These are phyloP conservation scores for Tetrahymena malaccensis DNA, from an alignment of 73 alveolate genomes.

Conservation along the genomic window DNA sequence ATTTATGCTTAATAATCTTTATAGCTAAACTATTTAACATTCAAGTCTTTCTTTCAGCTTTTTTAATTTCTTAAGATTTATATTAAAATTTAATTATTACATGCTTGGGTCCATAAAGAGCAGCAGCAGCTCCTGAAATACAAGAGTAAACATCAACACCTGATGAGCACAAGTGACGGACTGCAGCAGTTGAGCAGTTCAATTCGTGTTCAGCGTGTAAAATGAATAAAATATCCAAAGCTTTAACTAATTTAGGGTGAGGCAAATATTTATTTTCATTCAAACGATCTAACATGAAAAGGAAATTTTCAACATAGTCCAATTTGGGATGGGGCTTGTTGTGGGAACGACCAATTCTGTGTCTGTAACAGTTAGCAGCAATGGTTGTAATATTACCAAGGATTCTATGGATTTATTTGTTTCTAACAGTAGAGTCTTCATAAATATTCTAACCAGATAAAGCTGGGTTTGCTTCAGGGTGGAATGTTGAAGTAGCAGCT, in stretches of 20 bases:
- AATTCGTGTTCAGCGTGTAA: constrained; percentile 91
- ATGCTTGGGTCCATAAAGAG: constrained; percentile 85
- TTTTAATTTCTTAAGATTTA: background rate
- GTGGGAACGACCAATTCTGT: constrained; percentile 70
- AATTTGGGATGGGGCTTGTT: constrained; percentile 58
- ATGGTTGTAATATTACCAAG: constrained; percentile 71
- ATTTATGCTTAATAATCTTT: too few relatives aligned
- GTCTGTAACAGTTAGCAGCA: constrained; percentile 76
- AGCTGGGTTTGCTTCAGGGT: constrained; percentile 92
- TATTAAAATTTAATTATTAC: background rate
- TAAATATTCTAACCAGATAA: constrained; percentile 61
- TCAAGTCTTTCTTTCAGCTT: background rate
- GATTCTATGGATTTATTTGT: constrained; percentile 29
- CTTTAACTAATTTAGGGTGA: constrained; percentile 66
- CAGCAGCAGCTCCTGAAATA: constrained; percentile 82
- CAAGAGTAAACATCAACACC: constrained; percentile 71
- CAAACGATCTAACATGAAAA: constrained; percentile 73
- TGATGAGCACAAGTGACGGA: constrained; percentile 74
- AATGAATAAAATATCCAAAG: constrained; percentile 75
- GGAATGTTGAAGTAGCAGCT: constrained; percentile 78
- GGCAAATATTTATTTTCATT: constrained; percentile 65
- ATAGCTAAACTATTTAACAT: too few relatives aligned
- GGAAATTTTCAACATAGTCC: constrained; percentile 80
- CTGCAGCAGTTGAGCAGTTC: constrained; percentile 89
- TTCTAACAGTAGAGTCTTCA: constrained; percentile 59